phyloP scores from a whole-genome alignment of 768 basidiomycete species.

The Mycena metata region DNA sequence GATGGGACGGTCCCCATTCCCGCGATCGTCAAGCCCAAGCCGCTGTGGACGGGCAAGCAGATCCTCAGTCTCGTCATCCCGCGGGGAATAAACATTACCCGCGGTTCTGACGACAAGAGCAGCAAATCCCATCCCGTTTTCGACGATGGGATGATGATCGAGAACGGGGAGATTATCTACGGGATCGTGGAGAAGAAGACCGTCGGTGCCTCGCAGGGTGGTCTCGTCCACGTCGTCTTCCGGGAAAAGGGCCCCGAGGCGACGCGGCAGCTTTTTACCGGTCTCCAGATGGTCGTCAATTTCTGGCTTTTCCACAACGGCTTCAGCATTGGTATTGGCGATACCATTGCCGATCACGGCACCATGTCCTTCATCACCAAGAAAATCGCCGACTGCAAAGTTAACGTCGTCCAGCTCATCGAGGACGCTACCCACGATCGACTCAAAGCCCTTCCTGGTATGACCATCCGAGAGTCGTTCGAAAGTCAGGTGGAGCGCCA shows the following conservation, averaged over 20 bases:
- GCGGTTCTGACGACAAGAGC: constrained; percentile 83
- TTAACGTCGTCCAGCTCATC: constrained; percentile 83
- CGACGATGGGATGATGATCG: constrained; percentile 96
- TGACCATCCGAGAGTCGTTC: constrained; percentile 99
- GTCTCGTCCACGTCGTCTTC: constrained; percentile 96
- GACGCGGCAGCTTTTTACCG: constrained; percentile 91
- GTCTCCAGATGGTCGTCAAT: constrained; percentile 95
- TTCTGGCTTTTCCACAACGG: constrained; percentile 99
- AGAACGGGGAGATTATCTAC: constrained; percentile 95
- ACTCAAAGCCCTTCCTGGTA: constrained; percentile 92
- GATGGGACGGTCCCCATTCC: constrained; percentile 94
- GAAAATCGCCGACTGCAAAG: constrained; percentile 86
- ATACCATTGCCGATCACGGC: constrained; percentile 92
- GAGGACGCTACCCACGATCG: constrained; percentile 87
- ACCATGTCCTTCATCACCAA: constrained; percentile 91
- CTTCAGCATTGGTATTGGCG: constrained; percentile 98
- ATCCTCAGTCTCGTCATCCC: constrained; percentile 93
- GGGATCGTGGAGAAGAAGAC: constrained; percentile 99
- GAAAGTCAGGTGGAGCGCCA: constrained; percentile 92
- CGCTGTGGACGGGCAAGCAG: constrained; percentile 98
- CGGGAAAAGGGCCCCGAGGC: constrained; percentile 97
- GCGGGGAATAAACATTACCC: constrained; percentile 93
- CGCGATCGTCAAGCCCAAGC: constrained; percentile 95
- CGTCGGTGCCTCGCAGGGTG: constrained; percentile 95
- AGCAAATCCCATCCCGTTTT: constrained; percentile 75